phyloP scores from a whole-genome alignment of 768 basidiomycete genomes.

The Candolleomyces efflorescens region DNA sequence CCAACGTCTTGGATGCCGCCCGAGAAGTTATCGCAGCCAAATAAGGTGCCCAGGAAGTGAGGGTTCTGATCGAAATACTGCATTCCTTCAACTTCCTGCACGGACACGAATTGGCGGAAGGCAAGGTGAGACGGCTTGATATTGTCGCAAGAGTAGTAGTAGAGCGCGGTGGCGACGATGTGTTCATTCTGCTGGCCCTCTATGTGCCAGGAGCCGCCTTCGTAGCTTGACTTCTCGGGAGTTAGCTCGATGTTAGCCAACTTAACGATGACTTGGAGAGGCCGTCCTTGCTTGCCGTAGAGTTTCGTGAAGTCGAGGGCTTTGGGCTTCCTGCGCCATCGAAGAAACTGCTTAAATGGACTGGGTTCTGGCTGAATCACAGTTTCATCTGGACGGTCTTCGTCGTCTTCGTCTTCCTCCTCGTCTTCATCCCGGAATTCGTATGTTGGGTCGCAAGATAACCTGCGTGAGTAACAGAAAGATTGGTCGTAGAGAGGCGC shows the following conservation, averaged over 20 bases:
- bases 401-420: not conserved
- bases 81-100: not conserved
- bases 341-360: not conserved
- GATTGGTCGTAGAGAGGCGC: slow-evolving; percentile 11
- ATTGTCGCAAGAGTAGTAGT: slow-evolving; percentile 28
- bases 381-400: not conserved
- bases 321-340: not conserved
- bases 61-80: slow-evolving; percentile 17
- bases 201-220: slow-evolving; percentile 16
- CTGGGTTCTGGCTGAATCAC: not conserved
- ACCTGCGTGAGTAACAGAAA: not conserved
- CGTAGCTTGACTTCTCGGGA: slow-evolving; percentile 14
- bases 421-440: not conserved
- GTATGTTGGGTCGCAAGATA: not conserved
- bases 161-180: slow-evolving; percentile 22
- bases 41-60: slow-evolving; percentile 16
- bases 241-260: slow-evolving; percentile 18
- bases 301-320: slow-evolving; percentile 8
- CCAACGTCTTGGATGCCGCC: slow-evolving; percentile 20
- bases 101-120: slow-evolving; percentile 11
- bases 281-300: slow-evolving; percentile 7
- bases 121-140: slow-evolving; percentile 21
- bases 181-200: slow-evolving; percentile 20
- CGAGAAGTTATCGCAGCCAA: slow-evolving; percentile 11
- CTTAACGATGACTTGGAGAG: slow-evolving; percentile 18